Base-by-base conservation (phyloP, 108 stramenopile genomes). In the Nitzschia putrida region DNA sequence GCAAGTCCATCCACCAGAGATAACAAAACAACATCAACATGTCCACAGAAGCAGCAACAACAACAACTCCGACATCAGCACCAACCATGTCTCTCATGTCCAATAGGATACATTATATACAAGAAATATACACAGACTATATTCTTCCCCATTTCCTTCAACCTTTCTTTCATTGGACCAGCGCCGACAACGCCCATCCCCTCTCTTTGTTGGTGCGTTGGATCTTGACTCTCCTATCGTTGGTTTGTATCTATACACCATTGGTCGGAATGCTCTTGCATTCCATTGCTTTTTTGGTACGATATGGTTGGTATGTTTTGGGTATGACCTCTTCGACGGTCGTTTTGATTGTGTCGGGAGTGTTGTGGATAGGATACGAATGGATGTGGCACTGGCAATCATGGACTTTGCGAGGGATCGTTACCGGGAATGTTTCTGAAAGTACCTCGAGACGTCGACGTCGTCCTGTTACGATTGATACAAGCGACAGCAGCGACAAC, bases 311-410 rank as follows among this genome's bases (percentile, higher is more conserved):
- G 72, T 73, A 65, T 37, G 22, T 65, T 3, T 50, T 73, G 72
- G 60, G 55, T 5, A 23, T 50, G 20, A 73, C 56, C 26, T 57
- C 49, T 2, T 53, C 72, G 20, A 25, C 60, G 4, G 56, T 58
- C 8, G 52, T 73, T 8, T 34, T 65, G 23, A 34, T 55, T 11
- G 44, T 55, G 3, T 57, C 53, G 22, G 18, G 18, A 3, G 14
- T 38, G 0, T 10, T 73, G 0, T 50, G 64, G 55, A 37, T 26
- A 13, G 7, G 20, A 3, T 64, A 57, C 43, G 72, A 73, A 50
- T 73, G 72, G 72, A 73, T 73, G 72, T 73, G 72, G 72, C 10
- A 25, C 16, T 73, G 72, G 72, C 72, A 64, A 53, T 29, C 16
- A 12, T 14, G 40, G 22, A 23, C 52, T 34, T 64, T 42, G 45